Evolutionary conservation across 2,329 filamentous ascomycete species (phyloP).

Genomic region (Botrytis squamosa): DNA sequence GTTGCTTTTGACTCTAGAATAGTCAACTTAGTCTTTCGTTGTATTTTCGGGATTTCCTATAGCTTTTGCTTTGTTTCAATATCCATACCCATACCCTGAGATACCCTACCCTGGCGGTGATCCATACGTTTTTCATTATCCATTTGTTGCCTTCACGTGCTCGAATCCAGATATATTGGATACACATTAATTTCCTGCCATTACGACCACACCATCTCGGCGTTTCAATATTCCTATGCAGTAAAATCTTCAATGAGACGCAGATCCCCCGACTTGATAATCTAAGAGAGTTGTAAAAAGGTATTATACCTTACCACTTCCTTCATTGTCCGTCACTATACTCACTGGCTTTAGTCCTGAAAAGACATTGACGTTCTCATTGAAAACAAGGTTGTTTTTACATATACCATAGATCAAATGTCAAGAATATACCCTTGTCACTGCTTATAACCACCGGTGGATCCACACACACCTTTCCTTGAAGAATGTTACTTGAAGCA

Average conservation of each 20-base stretch:
- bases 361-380: not conserved
- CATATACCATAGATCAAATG: slow-evolving; percentile 27
- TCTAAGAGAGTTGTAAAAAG: not conserved
- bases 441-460: slow-evolving; percentile 33
- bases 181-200: slow-evolving; percentile 26
- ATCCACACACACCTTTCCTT: slow-evolving; percentile 16
- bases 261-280: slow-evolving; percentile 3
- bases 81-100: not conserved
- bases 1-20: slow-evolving; percentile 21
- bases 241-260: slow-evolving; percentile 22
- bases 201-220: slow-evolving; percentile 21
- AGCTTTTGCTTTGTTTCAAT: slow-evolving; percentile 9
- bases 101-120: slow-evolving; percentile 35
- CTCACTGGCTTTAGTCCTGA: slow-evolving; percentile 3
- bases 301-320: not conserved
- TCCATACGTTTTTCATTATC: slow-evolving; percentile 27
- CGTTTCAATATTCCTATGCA: slow-evolving; percentile 18
- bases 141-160: slow-evolving; percentile 29
- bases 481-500: slow-evolving; percentile 30
- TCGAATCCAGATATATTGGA: slow-evolving; percentile 29
- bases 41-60: slow-evolving; percentile 26
- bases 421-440: slow-evolving; percentile 25
- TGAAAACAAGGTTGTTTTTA: not conserved
- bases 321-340: not conserved
- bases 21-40: not conserved